A percentile compares a stretch with the other conserved stretches of the same genome.
phyloP scores from a whole-genome alignment of 495 filamentous ascomycete genomes.

The Xylaria flabelliformis region DNA sequence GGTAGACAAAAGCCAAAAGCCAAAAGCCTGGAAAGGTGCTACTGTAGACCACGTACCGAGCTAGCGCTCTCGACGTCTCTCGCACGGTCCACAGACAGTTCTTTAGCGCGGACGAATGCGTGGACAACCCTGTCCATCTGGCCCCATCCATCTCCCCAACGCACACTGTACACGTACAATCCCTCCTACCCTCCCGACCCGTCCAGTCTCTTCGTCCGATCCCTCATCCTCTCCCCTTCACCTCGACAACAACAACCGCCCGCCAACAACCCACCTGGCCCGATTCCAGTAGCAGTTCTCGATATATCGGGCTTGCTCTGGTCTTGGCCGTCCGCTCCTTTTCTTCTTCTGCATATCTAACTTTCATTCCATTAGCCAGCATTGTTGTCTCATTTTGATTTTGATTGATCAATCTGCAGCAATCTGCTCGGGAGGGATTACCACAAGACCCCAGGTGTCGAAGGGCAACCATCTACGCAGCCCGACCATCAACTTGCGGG shows the following conservation, averaged over 20 bases:
- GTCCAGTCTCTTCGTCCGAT: conserved; percentile 41
- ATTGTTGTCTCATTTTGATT: conserved; percentile 40
- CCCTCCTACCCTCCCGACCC: conserved; percentile 34
- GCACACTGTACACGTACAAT: conserved; percentile 28
- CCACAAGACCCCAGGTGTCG: conserved; percentile 12
- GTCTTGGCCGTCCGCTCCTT: conserved; percentile 63
- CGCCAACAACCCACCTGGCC: conserved; percentile 44
- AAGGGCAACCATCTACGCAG: not conserved
- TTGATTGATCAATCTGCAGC: conserved; percentile 24
- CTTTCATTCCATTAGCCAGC: conserved; percentile 40
- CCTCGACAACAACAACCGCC: conserved; percentile 35
- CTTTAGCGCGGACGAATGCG: conserved; percentile 1
- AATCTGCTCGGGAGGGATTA: conserved; percentile 26
- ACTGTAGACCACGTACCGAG: not conserved
- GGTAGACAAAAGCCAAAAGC: not conserved
- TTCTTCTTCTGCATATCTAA: conserved; percentile 35
- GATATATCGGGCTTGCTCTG: conserved; percentile 52
- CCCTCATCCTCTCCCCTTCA: conserved; percentile 46
- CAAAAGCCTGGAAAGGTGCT: conserved; percentile 2
- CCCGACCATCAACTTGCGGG: not conserved
- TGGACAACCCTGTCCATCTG: conserved; percentile 18
- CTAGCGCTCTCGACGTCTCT: conserved; percentile 19
- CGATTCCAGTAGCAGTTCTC: conserved; percentile 57
- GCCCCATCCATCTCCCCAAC: conserved; percentile 1
- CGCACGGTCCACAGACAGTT: conserved; percentile 18